Percentiles rank a stretch among this genome's conserved stretches.
Evolutionary conservation across 768 basidiomycete species (phyloP).

Genomic region (Omphalotus guepiniiformis): DNA sequence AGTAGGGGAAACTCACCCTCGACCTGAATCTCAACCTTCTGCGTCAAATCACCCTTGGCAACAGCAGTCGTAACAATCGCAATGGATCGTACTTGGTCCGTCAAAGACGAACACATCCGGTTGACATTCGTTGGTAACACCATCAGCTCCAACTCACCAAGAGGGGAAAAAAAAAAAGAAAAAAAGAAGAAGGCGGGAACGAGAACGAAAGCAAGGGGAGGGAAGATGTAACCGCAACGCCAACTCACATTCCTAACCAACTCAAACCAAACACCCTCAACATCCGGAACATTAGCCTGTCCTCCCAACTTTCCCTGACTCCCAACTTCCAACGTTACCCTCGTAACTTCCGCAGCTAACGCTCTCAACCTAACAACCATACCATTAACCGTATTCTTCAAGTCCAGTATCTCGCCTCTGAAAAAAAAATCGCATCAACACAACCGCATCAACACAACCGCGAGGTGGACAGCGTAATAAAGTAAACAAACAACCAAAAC

Average conservation of each 20-base stretch:
- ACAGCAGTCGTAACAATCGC: conserved; percentile 87
- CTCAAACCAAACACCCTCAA: conserved; percentile 90
- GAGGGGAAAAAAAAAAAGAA: not conserved
- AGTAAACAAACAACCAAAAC: not conserved
- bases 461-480: too few relatives aligned
- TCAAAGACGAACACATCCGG: conserved; percentile 77
- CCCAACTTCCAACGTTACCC: conserved; percentile 83
- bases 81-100: conserved; percentile 69
- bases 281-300: conserved; percentile 83
- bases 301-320: conserved; percentile 87
- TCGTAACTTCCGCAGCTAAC: conserved; percentile 77
- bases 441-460: not conserved
- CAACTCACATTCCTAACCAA: conserved; percentile 75
- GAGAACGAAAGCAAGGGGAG: too few relatives aligned
- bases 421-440: conserved; percentile 35
- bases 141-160: conserved; percentile 34
- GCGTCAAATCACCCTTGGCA: conserved; percentile 85
- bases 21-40: conserved; percentile 89
- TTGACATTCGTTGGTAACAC: too few relatives aligned
- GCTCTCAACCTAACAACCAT: conserved; percentile 52
- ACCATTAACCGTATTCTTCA: conserved; percentile 64
- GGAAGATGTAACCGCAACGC: too few relatives aligned
- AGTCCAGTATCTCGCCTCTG: conserved; percentile 81
- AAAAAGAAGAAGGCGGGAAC: too few relatives aligned
- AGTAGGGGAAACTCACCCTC: conserved; percentile 33